Percentiles rank a stretch among this genome's conserved stretches.
Evolutionary conservation across 352 stramenopile species (phyloP).

Genomic region (Phytophthora foliorum): DNA sequence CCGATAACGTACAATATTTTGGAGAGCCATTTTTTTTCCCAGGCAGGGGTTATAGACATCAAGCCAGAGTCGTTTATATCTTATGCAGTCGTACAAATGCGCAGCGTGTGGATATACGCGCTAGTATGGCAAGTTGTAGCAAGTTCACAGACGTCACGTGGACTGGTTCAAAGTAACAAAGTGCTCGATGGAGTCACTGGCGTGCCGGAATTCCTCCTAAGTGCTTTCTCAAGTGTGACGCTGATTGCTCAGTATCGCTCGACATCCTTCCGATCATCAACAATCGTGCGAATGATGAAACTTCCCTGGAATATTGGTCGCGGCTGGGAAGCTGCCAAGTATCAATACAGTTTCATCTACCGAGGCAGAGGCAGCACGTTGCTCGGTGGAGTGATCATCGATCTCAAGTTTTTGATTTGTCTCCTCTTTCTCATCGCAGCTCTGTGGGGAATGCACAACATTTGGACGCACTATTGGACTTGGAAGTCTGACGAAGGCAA

Average conservation of each 20-base stretch:
- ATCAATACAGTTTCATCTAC: slow-evolving; percentile 19
- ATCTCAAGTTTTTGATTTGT: slow-evolving; percentile 42
- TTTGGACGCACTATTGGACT: not conserved
- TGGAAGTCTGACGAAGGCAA: not conserved
- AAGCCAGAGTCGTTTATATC: slow-evolving; percentile 31
- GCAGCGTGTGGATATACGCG: slow-evolving; percentile 50
- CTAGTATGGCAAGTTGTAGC: slow-evolving; percentile 36
- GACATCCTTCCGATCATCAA: slow-evolving; percentile 28
- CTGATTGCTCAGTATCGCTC: slow-evolving; percentile 46
- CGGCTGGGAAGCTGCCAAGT: slow-evolving; percentile 15
- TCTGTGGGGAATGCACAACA: not conserved
- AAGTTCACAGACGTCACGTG: slow-evolving; percentile 2
- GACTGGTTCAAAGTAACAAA: not conserved
- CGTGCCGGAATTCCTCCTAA: slow-evolving; percentile 48
- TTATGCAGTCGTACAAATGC: slow-evolving; percentile 55
- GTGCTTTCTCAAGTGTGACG: slow-evolving; percentile 36
- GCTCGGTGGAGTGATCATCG: slow-evolving; percentile 32
- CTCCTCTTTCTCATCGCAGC: slow-evolving; percentile 9
- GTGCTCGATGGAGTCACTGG: slow-evolving; percentile 29
- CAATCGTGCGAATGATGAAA: slow-evolving; percentile 14
- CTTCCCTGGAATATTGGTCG: slow-evolving; percentile 17
- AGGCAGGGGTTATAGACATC: slow-evolving; percentile 35
- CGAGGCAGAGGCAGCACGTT: slow-evolving; percentile 16
- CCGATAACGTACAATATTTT: slow-evolving; percentile 48
- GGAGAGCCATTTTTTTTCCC: slow-evolving; percentile 39